Base-by-base conservation (phyloP, 2,329 filamentous ascomycete genomes). In the Fusarium tjaetaba region DNA sequence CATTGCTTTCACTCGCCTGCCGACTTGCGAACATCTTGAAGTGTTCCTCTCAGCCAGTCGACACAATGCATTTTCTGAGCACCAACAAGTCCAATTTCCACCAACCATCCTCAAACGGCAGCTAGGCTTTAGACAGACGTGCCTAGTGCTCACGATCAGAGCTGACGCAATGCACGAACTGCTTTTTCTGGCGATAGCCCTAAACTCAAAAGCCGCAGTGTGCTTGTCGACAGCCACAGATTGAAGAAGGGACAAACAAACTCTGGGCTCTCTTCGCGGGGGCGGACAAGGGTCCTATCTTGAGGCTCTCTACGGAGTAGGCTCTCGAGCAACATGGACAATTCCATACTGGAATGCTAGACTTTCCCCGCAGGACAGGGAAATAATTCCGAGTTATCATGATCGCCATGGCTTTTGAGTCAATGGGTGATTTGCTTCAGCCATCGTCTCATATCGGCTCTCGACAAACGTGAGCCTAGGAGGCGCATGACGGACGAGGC, bases 91-190 rank as follows among this genome's bases (percentile, higher is more conserved):
- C 55, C 60, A 76, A 75, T 77, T 72, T 73, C 75, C 73, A 77
- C 73, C 58, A 58, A 65, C 49, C 49, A 62, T 68, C 51, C 58
- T 71, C 59, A 71, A 71, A 66, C 69, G 66, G 71, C 61, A 65
- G 63, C 64, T 71, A 59, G 32, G 61, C 62, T 69, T 61, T 70
- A 60, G 61, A 76, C 61, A 58, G 43, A 53, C 49, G 39, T 61
- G 46, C 59, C 64, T 77, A 76, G 71, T 66, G 71, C 73, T 72
- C 76, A 71, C 66, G 52, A 74, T 71, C 67, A 69, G 42, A 72
- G 75, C 71, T 78, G 74, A 78, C 73, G 74, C 74, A 70, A 78
- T 70, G 28, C 59, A 45, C 61, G 70, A 74, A 65, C 60, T 76
- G 56, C 73, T 78, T 65, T 60, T 48, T 78, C 68, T 73, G 55